Evolutionary conservation across 129 eudicot species (phyloP).

Genomic region (Gnaphalium uliginosum): DNA sequence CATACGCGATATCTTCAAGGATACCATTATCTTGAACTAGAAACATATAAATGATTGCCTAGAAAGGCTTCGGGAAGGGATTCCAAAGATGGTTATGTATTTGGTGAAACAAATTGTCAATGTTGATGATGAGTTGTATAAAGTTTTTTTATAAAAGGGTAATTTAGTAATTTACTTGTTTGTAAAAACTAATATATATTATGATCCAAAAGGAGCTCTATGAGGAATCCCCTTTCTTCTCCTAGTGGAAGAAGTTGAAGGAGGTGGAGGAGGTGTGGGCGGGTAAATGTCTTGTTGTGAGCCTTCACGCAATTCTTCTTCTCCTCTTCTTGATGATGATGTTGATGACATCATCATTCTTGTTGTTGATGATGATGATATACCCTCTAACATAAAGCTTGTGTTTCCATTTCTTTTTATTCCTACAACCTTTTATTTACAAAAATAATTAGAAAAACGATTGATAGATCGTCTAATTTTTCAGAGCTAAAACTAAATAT

Average conservation of each 20-base stretch:
- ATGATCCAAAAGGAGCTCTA: slow-evolving; percentile 84
- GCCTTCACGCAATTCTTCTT: slow-evolving; percentile 76
- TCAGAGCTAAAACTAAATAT: not conserved
- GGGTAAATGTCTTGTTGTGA: slow-evolving; percentile 82
- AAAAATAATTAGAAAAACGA: too few species aligned
- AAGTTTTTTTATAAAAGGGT: slow-evolving; percentile 24
- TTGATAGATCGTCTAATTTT: too few species aligned
- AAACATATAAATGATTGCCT: slow-evolving; percentile 39
- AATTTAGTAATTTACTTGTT: slow-evolving; percentile 26
- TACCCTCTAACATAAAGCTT: slow-evolving; percentile 71
- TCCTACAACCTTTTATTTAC: slow-evolving; percentile 68
- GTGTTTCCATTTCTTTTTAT: slow-evolving; percentile 86
- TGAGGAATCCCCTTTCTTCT: slow-evolving; percentile 99
- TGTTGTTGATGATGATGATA: slow-evolving; percentile 1
- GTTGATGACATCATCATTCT: not conserved
- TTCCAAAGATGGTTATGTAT: slow-evolving; percentile 39
- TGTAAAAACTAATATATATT: slow-evolving; percentile 20
- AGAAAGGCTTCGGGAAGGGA: slow-evolving; percentile 33
- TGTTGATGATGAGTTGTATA: slow-evolving; percentile 50
- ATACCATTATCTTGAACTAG: slow-evolving; percentile 15
- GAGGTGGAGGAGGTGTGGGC: slow-evolving; percentile 80
- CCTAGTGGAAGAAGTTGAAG: slow-evolving; percentile 59
- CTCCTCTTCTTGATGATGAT: slow-evolving; percentile 48
- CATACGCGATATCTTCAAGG: slow-evolving; percentile 2
- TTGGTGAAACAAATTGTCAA: slow-evolving; percentile 46